phyloP scores from a whole-genome alignment of 805 yeast species.

The Cyberlindnera bimundalis region DNA sequence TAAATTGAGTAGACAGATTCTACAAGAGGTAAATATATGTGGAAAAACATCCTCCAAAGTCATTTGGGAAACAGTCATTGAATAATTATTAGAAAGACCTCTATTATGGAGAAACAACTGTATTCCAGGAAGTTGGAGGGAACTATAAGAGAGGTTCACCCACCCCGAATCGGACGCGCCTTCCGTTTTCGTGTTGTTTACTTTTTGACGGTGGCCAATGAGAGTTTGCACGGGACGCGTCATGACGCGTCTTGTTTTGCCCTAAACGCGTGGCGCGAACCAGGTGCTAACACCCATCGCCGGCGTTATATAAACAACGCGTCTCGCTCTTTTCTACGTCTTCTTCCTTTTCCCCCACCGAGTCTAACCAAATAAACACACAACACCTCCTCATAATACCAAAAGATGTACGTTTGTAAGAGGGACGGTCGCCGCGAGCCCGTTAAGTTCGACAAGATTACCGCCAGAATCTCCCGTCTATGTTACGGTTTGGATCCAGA shows the following conservation, averaged over 20 bases:
- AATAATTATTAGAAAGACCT: no score
- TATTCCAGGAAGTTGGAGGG: no score
- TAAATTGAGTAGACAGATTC: no score
- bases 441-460: conserved; percentile 93
- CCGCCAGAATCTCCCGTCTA: conserved; percentile 89
- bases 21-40: no score
- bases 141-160: background rate
- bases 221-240: conserved; percentile 11
- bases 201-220: conserved; percentile 12
- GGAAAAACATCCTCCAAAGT: no score
- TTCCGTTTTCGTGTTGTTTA: conserved; percentile 6
- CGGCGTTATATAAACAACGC: conserved; percentile 14
- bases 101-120: no score
- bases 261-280: conserved; percentile 9
- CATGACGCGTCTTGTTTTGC: conserved; percentile 3
- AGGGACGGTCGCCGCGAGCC: conserved; percentile 95
- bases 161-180: conserved; percentile 4
- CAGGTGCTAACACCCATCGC: background rate
- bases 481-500: conserved; percentile 91
- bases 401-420: conserved; percentile 72
- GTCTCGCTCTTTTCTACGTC: conserved; percentile 5
- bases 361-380: background rate
- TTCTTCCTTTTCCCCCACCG: background rate
- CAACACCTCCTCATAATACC: no score
- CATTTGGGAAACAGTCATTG: no score